phyloP scores from a whole-genome alignment of 192 early-diverging fungal genomes.

The Pilobolus umbonatus region DNA sequence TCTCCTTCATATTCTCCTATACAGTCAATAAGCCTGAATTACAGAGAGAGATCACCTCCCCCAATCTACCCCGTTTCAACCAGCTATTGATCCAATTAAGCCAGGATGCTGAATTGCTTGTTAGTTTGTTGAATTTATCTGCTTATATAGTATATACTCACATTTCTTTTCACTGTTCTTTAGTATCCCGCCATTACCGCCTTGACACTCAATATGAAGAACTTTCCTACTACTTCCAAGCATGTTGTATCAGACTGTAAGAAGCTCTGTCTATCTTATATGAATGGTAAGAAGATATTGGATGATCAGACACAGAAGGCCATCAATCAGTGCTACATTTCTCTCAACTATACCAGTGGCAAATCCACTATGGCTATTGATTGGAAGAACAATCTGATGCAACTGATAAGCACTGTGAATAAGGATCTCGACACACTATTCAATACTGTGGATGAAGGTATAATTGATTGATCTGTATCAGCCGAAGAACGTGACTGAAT shows the following conservation, averaged over 20 bases:
- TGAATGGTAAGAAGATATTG: conserved; percentile 41
- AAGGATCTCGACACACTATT: conserved; percentile 41
- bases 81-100: conserved; percentile 37
- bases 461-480: not conserved
- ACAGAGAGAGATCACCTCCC: conserved; percentile 49
- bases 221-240: conserved; percentile 48
- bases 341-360: conserved; percentile 34
- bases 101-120: conserved; percentile 41
- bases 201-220: conserved; percentile 35
- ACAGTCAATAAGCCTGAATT: conserved; percentile 45
- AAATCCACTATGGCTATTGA: conserved; percentile 36
- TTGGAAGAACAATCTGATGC: conserved; percentile 39
- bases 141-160: too few relatives aligned
- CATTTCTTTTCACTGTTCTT: not conserved
- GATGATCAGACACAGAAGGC: conserved; percentile 26
- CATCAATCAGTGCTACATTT: conserved; percentile 39
- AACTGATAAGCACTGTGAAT: conserved; percentile 45
- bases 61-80: conserved; percentile 49
- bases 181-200: conserved; percentile 41
- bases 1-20: conserved; percentile 45
- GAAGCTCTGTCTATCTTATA: conserved; percentile 44
- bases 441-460: conserved; percentile 52
- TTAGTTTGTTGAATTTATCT: conserved; percentile 23
- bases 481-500: not conserved
- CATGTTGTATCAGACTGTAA: conserved; percentile 38